Evolutionary conservation across 2,329 filamentous ascomycete genomes (phyloP).

Genomic region (Grosmannia huntii): DNA sequence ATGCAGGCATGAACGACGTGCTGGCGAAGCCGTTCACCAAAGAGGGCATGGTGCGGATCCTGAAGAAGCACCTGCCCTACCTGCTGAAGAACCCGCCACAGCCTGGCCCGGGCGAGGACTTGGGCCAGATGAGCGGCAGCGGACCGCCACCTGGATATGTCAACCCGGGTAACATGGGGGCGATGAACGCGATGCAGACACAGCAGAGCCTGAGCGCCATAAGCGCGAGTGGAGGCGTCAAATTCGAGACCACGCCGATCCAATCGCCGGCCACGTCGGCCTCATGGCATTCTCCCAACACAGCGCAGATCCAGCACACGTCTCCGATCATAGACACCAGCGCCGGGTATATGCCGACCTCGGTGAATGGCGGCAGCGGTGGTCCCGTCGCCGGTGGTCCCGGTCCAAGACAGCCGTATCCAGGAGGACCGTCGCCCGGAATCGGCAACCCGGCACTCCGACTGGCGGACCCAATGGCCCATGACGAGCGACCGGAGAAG

Average conservation of each 20-base stretch:
- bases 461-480: conserved; percentile 20
- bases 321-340: conserved; percentile 33
- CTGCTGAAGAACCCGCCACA: conserved; percentile 55
- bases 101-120: conserved; percentile 25
- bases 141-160: conserved; percentile 5
- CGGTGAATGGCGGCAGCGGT: conserved; percentile 24
- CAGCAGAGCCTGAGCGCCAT: conserved; percentile 9
- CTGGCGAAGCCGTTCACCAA: conserved; percentile 93
- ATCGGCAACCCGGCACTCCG: conserved; percentile 19
- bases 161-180: conserved; percentile 20
- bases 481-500: conserved; percentile 36
- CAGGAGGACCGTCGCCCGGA: conserved; percentile 14
- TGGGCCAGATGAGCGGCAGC: conserved; percentile 14
- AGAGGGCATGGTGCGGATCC: conserved; percentile 68
- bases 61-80: conserved; percentile 80
- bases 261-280: conserved; percentile 36
- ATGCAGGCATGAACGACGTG: conserved; percentile 87
- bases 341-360: conserved; percentile 31
- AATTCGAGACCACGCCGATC: conserved; percentile 43
- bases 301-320: conserved; percentile 32
- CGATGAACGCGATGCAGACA: conserved; percentile 15
- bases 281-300: conserved; percentile 37
- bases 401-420: conserved; percentile 9
- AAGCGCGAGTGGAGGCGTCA: conserved; percentile 23
- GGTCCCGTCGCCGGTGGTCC: not conserved